Conservation (phyloP, 2,329 filamentous ascomycete genomes). For the Epicoccum sorghinum region DNA sequence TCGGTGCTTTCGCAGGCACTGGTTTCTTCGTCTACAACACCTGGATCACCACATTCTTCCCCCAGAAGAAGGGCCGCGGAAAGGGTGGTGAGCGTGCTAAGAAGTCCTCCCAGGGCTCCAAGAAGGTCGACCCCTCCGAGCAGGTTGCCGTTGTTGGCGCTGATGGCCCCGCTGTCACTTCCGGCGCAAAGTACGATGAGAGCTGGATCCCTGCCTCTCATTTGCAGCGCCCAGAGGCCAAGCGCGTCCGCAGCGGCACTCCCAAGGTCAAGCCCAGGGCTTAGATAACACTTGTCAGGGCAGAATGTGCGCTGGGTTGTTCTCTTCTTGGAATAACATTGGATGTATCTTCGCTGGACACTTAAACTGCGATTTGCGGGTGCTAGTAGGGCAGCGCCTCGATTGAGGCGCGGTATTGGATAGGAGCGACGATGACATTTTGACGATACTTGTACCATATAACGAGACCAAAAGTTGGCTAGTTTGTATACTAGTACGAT, state of each 20-base stretch:
- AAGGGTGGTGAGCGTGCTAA: slow-evolving; percentile 71
- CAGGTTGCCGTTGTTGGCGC: slow-evolving; percentile 69
- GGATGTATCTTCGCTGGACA: neutral
- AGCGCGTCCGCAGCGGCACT: slow-evolving; percentile 61
- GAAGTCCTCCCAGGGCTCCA: slow-evolving; percentile 65
- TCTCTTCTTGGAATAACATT: neutral
- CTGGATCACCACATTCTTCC: slow-evolving; percentile 95
- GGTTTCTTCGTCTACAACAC: slow-evolving; percentile 98
- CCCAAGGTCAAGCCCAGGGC: slow-evolving; percentile 47
- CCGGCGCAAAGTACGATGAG: slow-evolving; percentile 82
- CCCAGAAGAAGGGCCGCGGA: slow-evolving; percentile 70
- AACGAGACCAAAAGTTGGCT: slow-evolving; percentile 19
- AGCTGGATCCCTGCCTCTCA: slow-evolving; percentile 93
- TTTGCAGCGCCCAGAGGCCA: slow-evolving; percentile 80
- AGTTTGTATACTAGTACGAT: slow-evolving; percentile 26
- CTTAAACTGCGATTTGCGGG: neutral
- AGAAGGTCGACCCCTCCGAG: slow-evolving; percentile 68
- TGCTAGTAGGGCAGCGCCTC: neutral
- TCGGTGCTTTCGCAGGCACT: slow-evolving; percentile 76
- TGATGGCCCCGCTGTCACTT: slow-evolving; percentile 72
- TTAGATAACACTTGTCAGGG: neutral
- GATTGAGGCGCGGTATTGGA: neutral
- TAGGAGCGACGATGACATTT: neutral
- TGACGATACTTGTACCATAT: slow-evolving; percentile 21
- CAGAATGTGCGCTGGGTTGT: neutral